Base-by-base conservation (phyloP, 192 early-diverging fungal species). In the Jimgerdemannia flammicorona region DNA sequence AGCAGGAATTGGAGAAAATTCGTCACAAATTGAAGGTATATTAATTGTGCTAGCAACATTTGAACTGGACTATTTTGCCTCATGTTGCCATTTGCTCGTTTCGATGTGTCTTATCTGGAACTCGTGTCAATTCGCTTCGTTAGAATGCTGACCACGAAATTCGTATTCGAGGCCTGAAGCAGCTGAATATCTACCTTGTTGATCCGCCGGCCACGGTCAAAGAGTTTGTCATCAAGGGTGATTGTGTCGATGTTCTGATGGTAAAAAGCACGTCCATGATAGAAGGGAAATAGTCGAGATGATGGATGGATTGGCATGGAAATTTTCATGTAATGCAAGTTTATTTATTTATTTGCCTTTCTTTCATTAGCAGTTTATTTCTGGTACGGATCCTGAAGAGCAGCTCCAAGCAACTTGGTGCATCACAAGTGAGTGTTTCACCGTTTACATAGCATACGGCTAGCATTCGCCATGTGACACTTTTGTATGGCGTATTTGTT, bases 361-460 rank as follows among this genome's bases (percentile, higher is more conserved):
- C 49, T 10, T 59, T 10, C 14, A 10, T 6, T 14, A 59, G 49
- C 49, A 59, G 2, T 59, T 59, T 14, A 0, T 59, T 59, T 59
- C 49, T 14, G 49, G 49, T 4, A 78, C 86, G 2, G 81, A 89
- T 68, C 79, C 83, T 2, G 87, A 86, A 6, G 87, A 88, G 64
- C 87, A 86, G 71, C 78, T 89, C n/a, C 81, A 84, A 66, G 82
- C 84, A 18, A 75, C 84, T 4, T 90, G 86, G 75, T 88, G 89
- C 10, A 74, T 91, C 70, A 91, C 90, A n/a, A 91, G 87, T 75
- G 87, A 87, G 84, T 80, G 72, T 3, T 77, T 77, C 29, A 29
- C 1, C 29, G 29, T 29, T 29, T 29, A 29, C 29, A 29, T 29
- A 29, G 29, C 29, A 29, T 40, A 3, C 39, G 20, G 10, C 4